phyloP scores from a whole-genome alignment of 352 stramenopile genomes.

The Pythium myriotylum region DNA sequence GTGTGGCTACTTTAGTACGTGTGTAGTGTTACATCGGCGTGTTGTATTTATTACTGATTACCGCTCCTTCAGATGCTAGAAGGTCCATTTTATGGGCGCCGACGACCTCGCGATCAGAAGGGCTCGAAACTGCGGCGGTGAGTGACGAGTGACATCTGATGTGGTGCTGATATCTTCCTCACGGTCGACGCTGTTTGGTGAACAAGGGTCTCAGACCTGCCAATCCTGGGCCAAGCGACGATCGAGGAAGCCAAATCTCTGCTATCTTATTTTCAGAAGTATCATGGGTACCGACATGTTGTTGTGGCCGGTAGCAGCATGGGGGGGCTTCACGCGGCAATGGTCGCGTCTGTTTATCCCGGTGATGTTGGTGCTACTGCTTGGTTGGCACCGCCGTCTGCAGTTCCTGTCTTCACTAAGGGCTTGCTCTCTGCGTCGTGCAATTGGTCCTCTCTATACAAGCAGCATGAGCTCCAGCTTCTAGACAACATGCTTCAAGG shows the following conservation, averaged over 20 bases:
- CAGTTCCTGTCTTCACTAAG: slow-evolving; percentile 71
- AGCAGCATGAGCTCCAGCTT: slow-evolving; percentile 64
- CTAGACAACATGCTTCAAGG: slow-evolving; percentile 69
- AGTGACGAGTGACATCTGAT: background rate
- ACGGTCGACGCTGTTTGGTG: no score
- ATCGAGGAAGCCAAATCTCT: slow-evolving; percentile 86
- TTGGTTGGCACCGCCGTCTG: slow-evolving; percentile 75
- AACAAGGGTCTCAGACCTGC: slow-evolving; percentile 52
- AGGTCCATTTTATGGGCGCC: slow-evolving; percentile 78
- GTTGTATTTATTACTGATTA: no score
- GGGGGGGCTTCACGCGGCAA: slow-evolving; percentile 76
- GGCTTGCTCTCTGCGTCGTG: slow-evolving; percentile 76
- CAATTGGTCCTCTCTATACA: slow-evolving; percentile 75
- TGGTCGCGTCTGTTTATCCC: slow-evolving; percentile 73
- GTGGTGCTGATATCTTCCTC: no score
- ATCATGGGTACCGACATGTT: slow-evolving; percentile 55
- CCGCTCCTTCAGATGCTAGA: slow-evolving; percentile 86
- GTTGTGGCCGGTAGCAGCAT: slow-evolving; percentile 78
- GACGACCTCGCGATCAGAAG: slow-evolving; percentile 64
- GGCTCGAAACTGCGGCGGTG: slow-evolving; percentile 76
- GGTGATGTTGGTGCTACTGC: slow-evolving; percentile 64
- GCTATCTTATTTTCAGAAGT: slow-evolving; percentile 58
- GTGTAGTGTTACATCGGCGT: background rate
- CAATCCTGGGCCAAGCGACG: slow-evolving; percentile 73
- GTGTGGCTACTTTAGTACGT: slow-evolving; percentile 62